phyloP scores from a whole-genome alignment of 1,139 yeast genomes.

The Diutina ranongensis region DNA sequence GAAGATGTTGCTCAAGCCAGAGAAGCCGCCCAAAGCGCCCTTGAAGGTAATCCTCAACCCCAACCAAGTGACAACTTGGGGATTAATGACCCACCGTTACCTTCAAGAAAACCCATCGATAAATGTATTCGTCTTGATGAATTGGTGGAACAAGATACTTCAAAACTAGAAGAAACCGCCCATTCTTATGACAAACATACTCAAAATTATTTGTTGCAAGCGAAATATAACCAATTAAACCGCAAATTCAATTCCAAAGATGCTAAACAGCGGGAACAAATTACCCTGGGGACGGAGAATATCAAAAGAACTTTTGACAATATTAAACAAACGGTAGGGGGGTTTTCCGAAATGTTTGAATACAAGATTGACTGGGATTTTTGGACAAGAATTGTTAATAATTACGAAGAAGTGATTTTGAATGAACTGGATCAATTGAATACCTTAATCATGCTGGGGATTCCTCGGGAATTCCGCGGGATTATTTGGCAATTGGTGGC shows the following conservation, averaged over 20 bases:
- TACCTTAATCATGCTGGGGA: constrained; percentile 55
- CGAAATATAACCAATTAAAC: constrained; percentile 22
- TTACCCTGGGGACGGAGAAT: constrained; percentile 47
- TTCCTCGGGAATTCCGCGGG: constrained; percentile 79
- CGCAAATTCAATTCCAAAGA: constrained; percentile 21
- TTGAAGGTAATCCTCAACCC: not conserved
- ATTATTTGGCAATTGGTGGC: constrained; percentile 87
- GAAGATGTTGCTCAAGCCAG: not conserved
- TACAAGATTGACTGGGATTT: constrained; percentile 62
- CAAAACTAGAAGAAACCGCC: not conserved
- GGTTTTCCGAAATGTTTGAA: constrained; percentile 11
- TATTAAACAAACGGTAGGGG: constrained; percentile 17
- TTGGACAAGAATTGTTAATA: constrained; percentile 74
- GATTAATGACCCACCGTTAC: constrained; percentile 8
- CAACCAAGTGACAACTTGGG: not conserved
- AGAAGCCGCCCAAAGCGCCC: constrained; percentile 2
- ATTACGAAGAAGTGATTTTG: constrained; percentile 57
- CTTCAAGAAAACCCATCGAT: constrained; percentile 19
- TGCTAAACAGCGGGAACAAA: constrained; percentile 30
- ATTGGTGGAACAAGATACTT: constrained; percentile 12
- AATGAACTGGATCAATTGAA: constrained; percentile 50
- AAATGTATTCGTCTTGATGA: constrained; percentile 20
- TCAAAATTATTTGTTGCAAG: constrained; percentile 17
- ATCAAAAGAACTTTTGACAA: constrained; percentile 54
- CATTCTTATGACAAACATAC: constrained; percentile 4